Evolutionary conservation across 148 eudicot species (phyloP).

Genomic region (Chenopodium quinoa): DNA sequence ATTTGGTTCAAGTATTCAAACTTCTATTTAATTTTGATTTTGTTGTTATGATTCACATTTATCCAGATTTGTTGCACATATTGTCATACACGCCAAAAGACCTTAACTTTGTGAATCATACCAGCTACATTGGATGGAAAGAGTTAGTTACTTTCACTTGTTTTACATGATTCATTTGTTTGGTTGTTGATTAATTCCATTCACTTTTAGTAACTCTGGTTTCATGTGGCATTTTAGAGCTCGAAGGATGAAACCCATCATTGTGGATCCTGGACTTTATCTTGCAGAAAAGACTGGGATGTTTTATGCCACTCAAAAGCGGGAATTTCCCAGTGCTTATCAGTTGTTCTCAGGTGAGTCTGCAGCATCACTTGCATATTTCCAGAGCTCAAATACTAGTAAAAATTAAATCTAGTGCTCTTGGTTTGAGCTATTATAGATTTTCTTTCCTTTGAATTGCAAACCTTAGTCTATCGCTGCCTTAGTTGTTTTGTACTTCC

Average conservation of each 20-base stretch:
- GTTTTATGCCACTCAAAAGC: constrained; percentile 76
- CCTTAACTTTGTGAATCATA: constrained; percentile 85
- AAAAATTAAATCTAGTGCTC: not conserved
- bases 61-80: constrained; percentile 87
- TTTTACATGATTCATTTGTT: not conserved
- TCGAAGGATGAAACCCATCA: constrained; percentile 66
- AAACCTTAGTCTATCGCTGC: not conserved
- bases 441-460: not conserved
- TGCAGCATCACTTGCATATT: not conserved
- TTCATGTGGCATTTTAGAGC: constrained; percentile 44
- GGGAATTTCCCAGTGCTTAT: constrained; percentile 70
- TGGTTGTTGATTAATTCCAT: not conserved
- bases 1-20: no score
- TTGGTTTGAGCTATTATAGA: not conserved
- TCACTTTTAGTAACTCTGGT: not conserved
- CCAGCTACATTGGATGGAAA: constrained; percentile 93
- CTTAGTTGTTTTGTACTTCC: not conserved
- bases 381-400: not conserved
- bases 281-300: constrained; percentile 48
- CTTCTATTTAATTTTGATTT: not conserved
- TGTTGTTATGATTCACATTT: constrained; percentile 21
- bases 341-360: constrained; percentile 72
- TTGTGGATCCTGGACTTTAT: constrained; percentile 85
- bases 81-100: constrained; percentile 80
- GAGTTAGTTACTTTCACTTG: constrained; percentile 49